Conservation (phyloP, 1,139 yeast species). For the Kurtzmaniella quercitrusa region DNA sequence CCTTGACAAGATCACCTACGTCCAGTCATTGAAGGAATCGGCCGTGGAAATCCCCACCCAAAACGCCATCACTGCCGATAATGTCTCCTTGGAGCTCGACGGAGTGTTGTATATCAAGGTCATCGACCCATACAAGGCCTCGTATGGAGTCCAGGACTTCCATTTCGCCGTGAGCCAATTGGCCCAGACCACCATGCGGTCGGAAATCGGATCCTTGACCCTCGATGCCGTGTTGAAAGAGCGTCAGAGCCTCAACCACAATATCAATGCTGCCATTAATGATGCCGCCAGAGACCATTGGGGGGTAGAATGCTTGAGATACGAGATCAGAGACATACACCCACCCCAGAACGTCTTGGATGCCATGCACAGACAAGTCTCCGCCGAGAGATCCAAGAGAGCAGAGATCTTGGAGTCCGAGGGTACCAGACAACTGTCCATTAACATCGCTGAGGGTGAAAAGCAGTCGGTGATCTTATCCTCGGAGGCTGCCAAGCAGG, state of each 20-base stretch:
- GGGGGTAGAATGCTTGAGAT: constrained; percentile 83
- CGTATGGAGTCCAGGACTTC: constrained; percentile 86
- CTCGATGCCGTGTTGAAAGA: constrained; percentile 76
- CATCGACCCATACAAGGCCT: constrained; percentile 77
- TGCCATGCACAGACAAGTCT: constrained; percentile 88
- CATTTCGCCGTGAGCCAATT: constrained; percentile 81
- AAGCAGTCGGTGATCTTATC: constrained; percentile 64
- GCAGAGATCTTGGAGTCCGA: constrained; percentile 86
- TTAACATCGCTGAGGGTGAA: constrained; percentile 81
- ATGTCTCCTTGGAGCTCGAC: constrained; percentile 79
- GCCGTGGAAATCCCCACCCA: constrained; percentile 84
- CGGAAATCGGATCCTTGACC: constrained; percentile 80
- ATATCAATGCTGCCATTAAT: constrained; percentile 74
- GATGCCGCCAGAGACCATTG: constrained; percentile 77
- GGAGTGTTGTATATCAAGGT: constrained; percentile 79
- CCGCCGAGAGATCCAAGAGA: constrained; percentile 80
- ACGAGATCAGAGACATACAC: constrained; percentile 84
- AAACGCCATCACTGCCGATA: constrained; percentile 82
- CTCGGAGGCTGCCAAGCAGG: constrained; percentile 64
- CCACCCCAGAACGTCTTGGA: constrained; percentile 85
- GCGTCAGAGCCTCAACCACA: constrained; percentile 64
- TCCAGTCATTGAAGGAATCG: constrained; percentile 74
- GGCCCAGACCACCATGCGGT: constrained; percentile 89
- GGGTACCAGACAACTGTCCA: constrained; percentile 74
- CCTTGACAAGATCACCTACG: constrained; percentile 72